Percentiles rank a stretch among this genome's conserved stretches.
Evolutionary conservation across 2,329 filamentous ascomycete genomes (phyloP).

Genomic region (Bisporella sp.): DNA sequence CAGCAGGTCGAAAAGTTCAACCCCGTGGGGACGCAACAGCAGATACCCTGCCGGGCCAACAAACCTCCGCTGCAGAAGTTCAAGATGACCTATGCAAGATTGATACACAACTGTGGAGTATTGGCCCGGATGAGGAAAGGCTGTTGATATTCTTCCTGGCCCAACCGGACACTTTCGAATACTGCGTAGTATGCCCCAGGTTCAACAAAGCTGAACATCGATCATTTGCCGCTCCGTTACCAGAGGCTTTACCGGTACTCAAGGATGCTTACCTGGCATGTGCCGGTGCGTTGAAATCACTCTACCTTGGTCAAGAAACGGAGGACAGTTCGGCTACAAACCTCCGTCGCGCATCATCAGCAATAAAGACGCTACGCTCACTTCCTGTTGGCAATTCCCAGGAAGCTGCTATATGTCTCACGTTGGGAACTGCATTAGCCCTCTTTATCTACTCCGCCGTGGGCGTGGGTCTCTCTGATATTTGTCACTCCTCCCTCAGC

Average conservation of each 20-base stretch:
- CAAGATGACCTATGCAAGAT: too few species aligned
- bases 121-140: conserved; percentile 7
- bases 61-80: too few species aligned
- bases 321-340: conserved; percentile 4
- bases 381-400: too few species aligned
- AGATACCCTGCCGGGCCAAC: too few species aligned
- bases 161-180: conserved; percentile 38
- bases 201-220: background rate
- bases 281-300: conserved; percentile 17
- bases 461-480: too few species aligned
- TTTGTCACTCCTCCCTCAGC: too few species aligned
- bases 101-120: too few species aligned
- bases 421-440: too few species aligned
- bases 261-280: conserved; percentile 24
- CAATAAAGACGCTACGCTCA: conserved; percentile 21
- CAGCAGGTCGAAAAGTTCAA: too few species aligned
- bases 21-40: too few species aligned
- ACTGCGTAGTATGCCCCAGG: conserved; percentile 6
- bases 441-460: too few species aligned
- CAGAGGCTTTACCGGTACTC: conserved; percentile 25
- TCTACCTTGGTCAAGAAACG: conserved; percentile 9
- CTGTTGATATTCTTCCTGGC: background rate
- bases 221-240: background rate
- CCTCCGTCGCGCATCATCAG: conserved; percentile 13
- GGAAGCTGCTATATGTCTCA: too few species aligned